Base-by-base conservation (phyloP, 2,329 filamentous ascomycete genomes). In the Colletotrichum cuscutae region DNA sequence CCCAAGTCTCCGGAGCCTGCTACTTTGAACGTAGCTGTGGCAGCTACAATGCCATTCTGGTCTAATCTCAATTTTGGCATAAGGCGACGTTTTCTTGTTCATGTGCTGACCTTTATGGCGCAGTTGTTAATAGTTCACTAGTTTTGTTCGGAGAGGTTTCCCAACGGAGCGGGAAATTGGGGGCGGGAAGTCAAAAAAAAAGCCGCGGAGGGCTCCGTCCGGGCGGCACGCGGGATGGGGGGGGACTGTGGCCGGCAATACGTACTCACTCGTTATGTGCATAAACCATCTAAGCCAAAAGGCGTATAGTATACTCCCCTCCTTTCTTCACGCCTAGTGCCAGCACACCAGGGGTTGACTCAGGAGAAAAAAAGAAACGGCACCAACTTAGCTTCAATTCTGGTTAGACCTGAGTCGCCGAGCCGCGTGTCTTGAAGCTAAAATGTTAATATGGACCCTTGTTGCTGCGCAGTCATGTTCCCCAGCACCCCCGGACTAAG, bases 231-330 rank as follows among this genome's bases (percentile, higher is more conserved):
- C 61, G 28, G n/a, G 19, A 54, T 15, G 12, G 22, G 46, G n/a
- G 12, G 22, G n/a, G 46, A 12, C 15, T 11, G 6, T 30, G 2
- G 15, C 8, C 26, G 42, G 42, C 5, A n/a, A 9, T 37, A 37
- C n/a, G 30, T 54, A 37, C 30, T 12, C 28, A 35, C 61, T 54
- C 61, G 61, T n/a, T 64, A 53, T 26, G 22, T 64, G 61, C 61
- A 64, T 64, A 64, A 24, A 32, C 46, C 61, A 37, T n/a, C 8
- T 28, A n/a, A 12, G 1, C n/a, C 28, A 8, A n/a, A 63, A 63
- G 28, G 2, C 22, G 13, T 19, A 28, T 49, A 52, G 13, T 19
- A 28, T 49, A 32, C 8, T 15, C 19, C 11, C 9, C 6, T 15
- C 42, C 13, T 42, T 42, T 19, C 19, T 42, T 42, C 11, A 13